A percentile compares a stretch with the other conserved stretches of the same genome.
These are phyloP conservation scores for Triticum urartu DNA, from an alignment of 176 grass and related monocot genomes.

Conservation along the genomic window DNA sequence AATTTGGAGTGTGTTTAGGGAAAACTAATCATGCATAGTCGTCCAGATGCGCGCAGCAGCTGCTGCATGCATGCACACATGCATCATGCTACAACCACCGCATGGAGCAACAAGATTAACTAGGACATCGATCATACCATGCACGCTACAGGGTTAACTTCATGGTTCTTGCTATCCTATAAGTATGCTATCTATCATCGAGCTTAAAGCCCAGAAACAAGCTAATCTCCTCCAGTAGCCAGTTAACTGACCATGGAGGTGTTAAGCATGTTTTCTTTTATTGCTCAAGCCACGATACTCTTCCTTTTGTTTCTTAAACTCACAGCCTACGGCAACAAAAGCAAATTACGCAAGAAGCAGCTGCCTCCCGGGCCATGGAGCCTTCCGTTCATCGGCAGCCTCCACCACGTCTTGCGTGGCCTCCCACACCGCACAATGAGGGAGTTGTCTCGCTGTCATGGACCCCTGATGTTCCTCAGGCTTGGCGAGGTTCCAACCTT, in stretches of 20 bases:
- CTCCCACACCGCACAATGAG: neutral
- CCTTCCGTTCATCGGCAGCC: constrained; percentile 17
- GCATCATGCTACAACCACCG: too few species aligned
- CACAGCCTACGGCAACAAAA: neutral
- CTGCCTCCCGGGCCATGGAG: too few species aligned
- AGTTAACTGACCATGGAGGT: neutral
- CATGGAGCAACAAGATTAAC: too few species aligned
- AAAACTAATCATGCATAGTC: too few species aligned
- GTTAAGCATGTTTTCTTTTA: neutral
- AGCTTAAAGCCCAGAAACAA: neutral
- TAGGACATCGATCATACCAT: too few species aligned
- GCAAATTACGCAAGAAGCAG: neutral
- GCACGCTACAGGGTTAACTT: too few species aligned
- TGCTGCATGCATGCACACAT: too few species aligned
- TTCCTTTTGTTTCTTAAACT: neutral
- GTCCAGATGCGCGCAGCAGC: too few species aligned
- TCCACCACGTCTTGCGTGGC: constrained; percentile 4
- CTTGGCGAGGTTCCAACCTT: constrained; percentile 23
- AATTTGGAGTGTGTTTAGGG: too few species aligned
- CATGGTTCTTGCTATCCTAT: neutral
- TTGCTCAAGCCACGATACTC: neutral
- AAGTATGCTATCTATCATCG: neutral
- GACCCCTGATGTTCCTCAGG: neutral
- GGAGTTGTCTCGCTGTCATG: neutral
- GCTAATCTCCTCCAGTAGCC: too few species aligned